Conservation (phyloP, 352 stramenopile species). For the Phytophthora foliorum region DNA sequence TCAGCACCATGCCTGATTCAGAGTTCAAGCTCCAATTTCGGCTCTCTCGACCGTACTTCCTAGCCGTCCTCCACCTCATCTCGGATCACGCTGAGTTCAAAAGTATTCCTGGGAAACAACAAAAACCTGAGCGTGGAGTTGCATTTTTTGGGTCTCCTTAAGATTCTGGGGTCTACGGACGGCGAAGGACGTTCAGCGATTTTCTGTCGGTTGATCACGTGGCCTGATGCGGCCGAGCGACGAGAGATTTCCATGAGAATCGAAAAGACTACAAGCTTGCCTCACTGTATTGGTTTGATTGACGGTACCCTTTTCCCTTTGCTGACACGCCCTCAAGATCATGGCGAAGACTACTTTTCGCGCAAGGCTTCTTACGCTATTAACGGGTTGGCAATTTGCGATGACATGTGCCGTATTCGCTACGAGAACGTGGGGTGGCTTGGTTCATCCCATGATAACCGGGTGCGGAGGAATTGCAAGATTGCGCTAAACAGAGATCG, state of each 20-base stretch:
- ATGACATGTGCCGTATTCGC: not conserved
- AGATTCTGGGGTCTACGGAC: not conserved
- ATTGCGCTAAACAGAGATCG: not conserved
- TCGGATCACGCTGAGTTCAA: not conserved
- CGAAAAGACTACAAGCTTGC: not conserved
- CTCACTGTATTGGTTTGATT: not conserved
- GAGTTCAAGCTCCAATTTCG: not conserved
- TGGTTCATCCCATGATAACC: not conserved
- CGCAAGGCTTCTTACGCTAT: not conserved
- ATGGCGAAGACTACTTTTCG: not conserved
- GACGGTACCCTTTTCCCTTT: not conserved
- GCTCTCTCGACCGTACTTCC: not conserved
- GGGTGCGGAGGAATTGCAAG: not conserved
- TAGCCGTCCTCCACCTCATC: not conserved
- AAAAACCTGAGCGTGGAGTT: not conserved
- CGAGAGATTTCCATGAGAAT: not conserved
- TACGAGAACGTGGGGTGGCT: not conserved
- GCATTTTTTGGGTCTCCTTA: not conserved
- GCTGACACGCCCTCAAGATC: not conserved
- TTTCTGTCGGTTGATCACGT: not conserved
- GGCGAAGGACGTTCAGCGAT: not conserved
- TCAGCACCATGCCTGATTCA: not conserved
- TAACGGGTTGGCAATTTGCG: not conserved
- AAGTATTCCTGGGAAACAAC: not conserved
- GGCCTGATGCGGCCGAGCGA: not conserved